Evolutionary conservation across 2,329 filamentous ascomycete species (phyloP), one percentile per base, ranked within the genome.

Genomic region (Aspergillus carbonarius): DNA sequence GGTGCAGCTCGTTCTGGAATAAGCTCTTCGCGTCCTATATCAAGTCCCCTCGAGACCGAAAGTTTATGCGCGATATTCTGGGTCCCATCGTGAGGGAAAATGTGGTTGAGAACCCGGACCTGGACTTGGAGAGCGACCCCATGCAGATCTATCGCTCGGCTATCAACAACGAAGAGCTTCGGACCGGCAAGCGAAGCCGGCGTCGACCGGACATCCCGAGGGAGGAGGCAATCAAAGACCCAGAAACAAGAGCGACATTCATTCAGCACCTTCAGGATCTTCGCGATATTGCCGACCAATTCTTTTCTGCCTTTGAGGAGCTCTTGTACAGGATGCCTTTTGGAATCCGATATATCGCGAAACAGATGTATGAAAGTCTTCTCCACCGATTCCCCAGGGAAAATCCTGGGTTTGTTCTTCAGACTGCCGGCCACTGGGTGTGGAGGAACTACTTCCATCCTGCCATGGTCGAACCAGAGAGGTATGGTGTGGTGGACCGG

Each of bases 151-250:
- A 99, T 76, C 87, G 91, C 42, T 95, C 92, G 5, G 88, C 92
- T 13, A 96, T 99, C 78, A 98, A 96, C 78, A 96, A 99, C 68
- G 93, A 98, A 75, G 95, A 99, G 76, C 85, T 99, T 23, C 88
- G 92, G 17, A 99, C 95, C 0, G 95, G 95, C 4, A 86, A 87
- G 64, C 87, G 91, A 18, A 96, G 93, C 72, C 85, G 85, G 51
- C 85, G 95, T 62, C 90, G 88, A 34, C 86, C 91, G 13, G 92
- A 97, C 66, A 88, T 99, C 34, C 89, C 92, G 0, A 86, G 93
- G 62, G 95, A 99, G 72, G 83, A 96, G 66, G 95, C 95, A n/a
- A 97, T 99, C 73, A 89, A 93, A 66, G 95, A 99, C 70, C 89
- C 89, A 0, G 95, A 99, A 75, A 98, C 95, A 1, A 86, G 93